Evolutionary conservation across 441 rosid species (phyloP).

Genomic region (Gossypium davidsonii): DNA sequence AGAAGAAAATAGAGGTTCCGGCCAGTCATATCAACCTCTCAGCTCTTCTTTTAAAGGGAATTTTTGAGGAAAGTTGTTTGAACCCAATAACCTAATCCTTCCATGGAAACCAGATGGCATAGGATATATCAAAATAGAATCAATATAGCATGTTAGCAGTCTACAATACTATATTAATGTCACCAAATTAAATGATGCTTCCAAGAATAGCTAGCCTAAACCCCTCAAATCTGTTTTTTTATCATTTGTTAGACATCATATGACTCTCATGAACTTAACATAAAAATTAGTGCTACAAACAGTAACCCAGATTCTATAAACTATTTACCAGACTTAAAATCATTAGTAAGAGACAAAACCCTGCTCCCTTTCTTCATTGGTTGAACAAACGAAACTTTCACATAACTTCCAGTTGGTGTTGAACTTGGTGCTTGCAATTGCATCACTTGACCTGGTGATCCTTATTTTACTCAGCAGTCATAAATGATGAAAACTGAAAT

Average conservation of each 20-base stretch:
- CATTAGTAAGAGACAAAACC: no score
- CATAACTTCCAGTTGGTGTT: not conserved
- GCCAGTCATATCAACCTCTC: conserved; percentile 10
- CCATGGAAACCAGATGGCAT: conserved; percentile 8
- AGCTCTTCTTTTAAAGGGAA: conserved; percentile 30
- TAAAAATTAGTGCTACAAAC: not conserved
- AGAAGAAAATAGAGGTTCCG: not conserved
- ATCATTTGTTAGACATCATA: not conserved
- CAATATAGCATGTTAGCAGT: not conserved
- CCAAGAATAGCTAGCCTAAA: not conserved
- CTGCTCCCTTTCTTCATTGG: not conserved
- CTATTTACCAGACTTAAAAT: no score
- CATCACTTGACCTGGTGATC: not conserved
- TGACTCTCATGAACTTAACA: not conserved
- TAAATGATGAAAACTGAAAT: conserved; percentile 9
- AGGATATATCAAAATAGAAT: not conserved
- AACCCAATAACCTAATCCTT: conserved; percentile 2
- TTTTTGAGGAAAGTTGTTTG: conserved; percentile 10
- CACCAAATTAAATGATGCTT: not conserved
- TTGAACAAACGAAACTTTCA: conserved; percentile 1
- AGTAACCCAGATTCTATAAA: not conserved
- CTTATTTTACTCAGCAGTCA: not conserved
- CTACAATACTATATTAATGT: not conserved
- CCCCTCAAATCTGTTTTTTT: not conserved
- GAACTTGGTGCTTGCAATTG: not conserved